These are phyloP conservation scores for Pestalotiopsis sp. DNA, from an alignment of 2,329 filamentous ascomycete genomes.

Conservation along the genomic window DNA sequence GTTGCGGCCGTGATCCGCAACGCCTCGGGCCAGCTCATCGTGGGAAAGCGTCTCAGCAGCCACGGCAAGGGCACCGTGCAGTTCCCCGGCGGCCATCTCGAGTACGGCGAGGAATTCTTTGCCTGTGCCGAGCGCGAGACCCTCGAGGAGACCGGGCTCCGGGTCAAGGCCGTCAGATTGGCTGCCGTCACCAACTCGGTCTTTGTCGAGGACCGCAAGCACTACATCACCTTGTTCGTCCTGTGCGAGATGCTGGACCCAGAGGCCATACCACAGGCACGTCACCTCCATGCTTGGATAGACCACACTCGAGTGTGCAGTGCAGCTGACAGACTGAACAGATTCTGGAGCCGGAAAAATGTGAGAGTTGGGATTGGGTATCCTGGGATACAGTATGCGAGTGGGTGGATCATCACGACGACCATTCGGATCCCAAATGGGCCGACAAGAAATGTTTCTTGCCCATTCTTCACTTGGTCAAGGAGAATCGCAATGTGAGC, in stretches of 20 bases:
- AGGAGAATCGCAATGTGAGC: neutral
- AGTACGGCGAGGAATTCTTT: constrained; percentile 65
- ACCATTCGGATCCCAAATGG: neutral
- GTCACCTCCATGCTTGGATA: constrained; percentile 19
- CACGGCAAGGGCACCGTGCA: constrained; percentile 63
- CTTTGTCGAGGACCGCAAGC: constrained; percentile 61
- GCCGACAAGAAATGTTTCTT: neutral
- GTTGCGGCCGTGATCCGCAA: constrained; percentile 50
- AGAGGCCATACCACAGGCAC: constrained; percentile 54
- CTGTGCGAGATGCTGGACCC: constrained; percentile 51
- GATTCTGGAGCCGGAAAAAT: constrained; percentile 10
- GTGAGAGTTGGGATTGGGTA: constrained; percentile 8
- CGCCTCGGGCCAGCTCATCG: constrained; percentile 42
- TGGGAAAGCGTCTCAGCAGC: constrained; percentile 50
- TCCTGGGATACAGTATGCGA: neutral
- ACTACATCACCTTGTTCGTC: constrained; percentile 77
- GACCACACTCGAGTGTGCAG: neutral
- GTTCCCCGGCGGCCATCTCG: constrained; percentile 76
- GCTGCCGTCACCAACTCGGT: constrained; percentile 69
- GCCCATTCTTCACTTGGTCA: constrained; percentile 7
- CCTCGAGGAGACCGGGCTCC: constrained; percentile 70
- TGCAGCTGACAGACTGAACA: neutral
- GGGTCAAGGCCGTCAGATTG: constrained; percentile 53
- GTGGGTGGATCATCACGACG: neutral
- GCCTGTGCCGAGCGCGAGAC: constrained; percentile 68